Evolutionary conservation across 1,139 yeast species (phyloP).

Genomic region (Suhomyces choctaworum): DNA sequence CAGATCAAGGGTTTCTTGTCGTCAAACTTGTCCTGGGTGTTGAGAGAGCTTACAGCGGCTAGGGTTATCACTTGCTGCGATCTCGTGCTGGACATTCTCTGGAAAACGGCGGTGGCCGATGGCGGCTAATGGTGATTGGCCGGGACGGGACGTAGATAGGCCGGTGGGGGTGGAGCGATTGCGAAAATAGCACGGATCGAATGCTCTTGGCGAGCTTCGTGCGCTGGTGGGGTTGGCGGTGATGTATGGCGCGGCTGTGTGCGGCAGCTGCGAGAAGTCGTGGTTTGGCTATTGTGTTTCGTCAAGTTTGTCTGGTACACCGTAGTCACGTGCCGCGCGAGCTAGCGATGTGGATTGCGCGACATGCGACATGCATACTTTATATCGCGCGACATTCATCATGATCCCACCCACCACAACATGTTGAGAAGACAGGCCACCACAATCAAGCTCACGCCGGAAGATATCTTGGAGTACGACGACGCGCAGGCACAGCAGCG

Average conservation of each 20-base stretch:
- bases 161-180: conserved; percentile 1
- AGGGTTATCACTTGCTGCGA: conserved; percentile 34
- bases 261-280: not conserved
- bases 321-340: too few species aligned
- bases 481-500: conserved; percentile 28
- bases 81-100: conserved; percentile 29
- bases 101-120: not conserved
- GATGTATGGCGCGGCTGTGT: not conserved
- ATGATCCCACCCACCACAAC: too few species aligned
- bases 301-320: too few species aligned
- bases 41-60: conserved; percentile 28
- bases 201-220: conserved; percentile 3
- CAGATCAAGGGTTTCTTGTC: conserved; percentile 37
- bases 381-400: too few species aligned
- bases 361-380: not conserved
- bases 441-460: conserved; percentile 62
- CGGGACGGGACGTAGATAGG: conserved; percentile 3
- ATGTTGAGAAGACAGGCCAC: conserved; percentile 71
- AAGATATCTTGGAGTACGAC: conserved; percentile 63
- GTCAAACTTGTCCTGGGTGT: conserved; percentile 15
- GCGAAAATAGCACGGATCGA: conserved; percentile 5
- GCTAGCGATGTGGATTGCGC: too few species aligned
- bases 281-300: too few species aligned
- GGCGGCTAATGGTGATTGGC: not conserved
- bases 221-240: not conserved